Evolutionary conservation across 2,329 filamentous ascomycete species (phyloP).

Genomic region (Neocucurbitaria cava): DNA sequence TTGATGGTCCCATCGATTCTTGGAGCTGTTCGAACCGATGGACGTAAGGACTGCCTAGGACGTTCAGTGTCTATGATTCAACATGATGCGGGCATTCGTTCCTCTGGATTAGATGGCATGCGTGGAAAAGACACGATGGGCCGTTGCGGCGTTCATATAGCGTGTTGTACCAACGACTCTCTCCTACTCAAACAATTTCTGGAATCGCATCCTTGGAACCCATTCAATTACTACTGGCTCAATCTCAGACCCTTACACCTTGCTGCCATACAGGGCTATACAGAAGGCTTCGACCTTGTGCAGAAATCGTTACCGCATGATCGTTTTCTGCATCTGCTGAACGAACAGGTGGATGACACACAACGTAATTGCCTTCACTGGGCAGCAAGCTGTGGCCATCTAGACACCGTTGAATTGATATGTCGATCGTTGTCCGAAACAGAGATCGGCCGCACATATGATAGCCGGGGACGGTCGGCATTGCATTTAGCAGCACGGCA

Average conservation of each 20-base stretch:
- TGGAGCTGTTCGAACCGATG: not conserved
- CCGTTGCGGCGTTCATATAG: not conserved
- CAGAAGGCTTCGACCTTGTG: not conserved
- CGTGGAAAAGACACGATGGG: not conserved
- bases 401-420: not conserved
- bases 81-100: not conserved
- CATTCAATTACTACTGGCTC: not conserved
- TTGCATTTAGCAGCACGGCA: not conserved
- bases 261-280: not conserved
- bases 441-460: not conserved
- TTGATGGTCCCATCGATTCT: not conserved
- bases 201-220: not conserved
- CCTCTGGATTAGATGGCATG: not conserved
- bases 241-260: not conserved
- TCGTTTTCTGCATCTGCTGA: not conserved
- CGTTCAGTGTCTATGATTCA: not conserved
- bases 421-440: not conserved
- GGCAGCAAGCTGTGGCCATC: conserved; percentile 1
- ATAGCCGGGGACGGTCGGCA: not conserved
- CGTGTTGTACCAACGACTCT: not conserved
- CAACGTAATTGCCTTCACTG: conserved; percentile 1
- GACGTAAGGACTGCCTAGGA: not conserved
- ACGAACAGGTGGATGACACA: not conserved
- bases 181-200: not conserved
- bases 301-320: not conserved